Evolutionary conservation across 2,329 filamentous ascomycete species (phyloP).

Genomic region (Lecanicillium sp.): DNA sequence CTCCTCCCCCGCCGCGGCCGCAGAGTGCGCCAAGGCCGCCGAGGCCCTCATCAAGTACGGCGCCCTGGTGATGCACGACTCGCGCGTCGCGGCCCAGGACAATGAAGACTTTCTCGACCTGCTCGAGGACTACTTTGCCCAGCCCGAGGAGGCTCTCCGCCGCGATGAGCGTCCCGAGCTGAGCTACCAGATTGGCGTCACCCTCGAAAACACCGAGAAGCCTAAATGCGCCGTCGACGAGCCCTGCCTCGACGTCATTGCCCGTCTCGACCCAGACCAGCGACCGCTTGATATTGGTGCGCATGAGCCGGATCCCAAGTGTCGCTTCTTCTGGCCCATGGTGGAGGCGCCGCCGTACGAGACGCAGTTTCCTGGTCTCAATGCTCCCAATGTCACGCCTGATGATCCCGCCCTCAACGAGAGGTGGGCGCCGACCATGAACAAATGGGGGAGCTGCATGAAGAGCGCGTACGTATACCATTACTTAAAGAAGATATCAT

Average conservation of each 20-base stretch:
- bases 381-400: constrained; percentile 47
- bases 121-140: constrained; percentile 58
- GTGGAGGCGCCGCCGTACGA: constrained; percentile 43
- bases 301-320: constrained; percentile 53
- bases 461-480: constrained; percentile 43
- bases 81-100: constrained; percentile 46
- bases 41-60: constrained; percentile 52
- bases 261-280: constrained; percentile 44
- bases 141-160: constrained; percentile 37
- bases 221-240: constrained; percentile 56
- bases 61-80: constrained; percentile 52
- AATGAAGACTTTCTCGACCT: constrained; percentile 52
- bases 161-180: constrained; percentile 50
- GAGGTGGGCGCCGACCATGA: constrained; percentile 47
- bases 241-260: constrained; percentile 50
- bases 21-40: constrained; percentile 47
- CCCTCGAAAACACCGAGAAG: constrained; percentile 55
- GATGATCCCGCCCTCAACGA: constrained; percentile 38
- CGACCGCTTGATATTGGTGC: constrained; percentile 49
- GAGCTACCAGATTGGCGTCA: constrained; percentile 54
- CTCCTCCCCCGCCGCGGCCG: constrained; percentile 34
- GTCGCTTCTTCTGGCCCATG: constrained; percentile 58
- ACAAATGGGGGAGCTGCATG: constrained; percentile 52
- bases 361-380: constrained; percentile 47
- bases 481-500: background rate